Conservation (phyloP, 306 rosid genomes). For the Quercus ilex region DNA sequence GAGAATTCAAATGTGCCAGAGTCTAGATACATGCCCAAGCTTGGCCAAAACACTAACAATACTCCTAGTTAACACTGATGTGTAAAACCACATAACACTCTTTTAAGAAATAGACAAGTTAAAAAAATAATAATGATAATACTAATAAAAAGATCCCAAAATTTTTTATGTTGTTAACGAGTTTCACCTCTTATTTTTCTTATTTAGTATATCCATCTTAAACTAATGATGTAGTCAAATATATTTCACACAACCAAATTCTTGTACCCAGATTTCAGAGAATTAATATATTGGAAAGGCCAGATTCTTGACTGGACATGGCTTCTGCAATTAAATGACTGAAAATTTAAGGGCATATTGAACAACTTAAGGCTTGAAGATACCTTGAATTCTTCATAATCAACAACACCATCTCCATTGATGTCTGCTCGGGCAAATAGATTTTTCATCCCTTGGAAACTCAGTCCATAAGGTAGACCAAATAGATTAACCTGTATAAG, state of each 20-base stretch:
- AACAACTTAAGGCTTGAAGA: slow-evolving; percentile 10
- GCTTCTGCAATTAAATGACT: not conserved
- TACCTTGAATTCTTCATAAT: slow-evolving; percentile 85
- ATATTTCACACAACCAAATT: not conserved
- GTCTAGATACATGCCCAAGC: not conserved
- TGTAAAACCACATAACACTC: too few relatives aligned
- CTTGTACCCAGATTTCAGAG: not conserved
- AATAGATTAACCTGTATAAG: slow-evolving; percentile 59
- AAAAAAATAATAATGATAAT: too few relatives aligned
- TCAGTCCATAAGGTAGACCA: slow-evolving; percentile 67
- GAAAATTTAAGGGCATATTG: not conserved
- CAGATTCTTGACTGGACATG: not conserved
- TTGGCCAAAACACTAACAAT: not conserved
- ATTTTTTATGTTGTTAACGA: not conserved
- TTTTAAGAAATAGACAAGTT: not conserved
- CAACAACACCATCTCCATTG: slow-evolving; percentile 68
- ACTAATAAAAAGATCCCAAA: too few relatives aligned
- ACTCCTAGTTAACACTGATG: too few relatives aligned
- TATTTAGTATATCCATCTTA: not conserved
- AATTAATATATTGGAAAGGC: not conserved
- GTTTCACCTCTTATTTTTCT: not conserved
- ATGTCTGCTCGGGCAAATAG: slow-evolving; percentile 80
- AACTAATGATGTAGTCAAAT: not conserved
- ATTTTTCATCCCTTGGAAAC: slow-evolving; percentile 73
- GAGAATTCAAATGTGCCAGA: not conserved